These are phyloP conservation scores for Eucalyptus curtisii DNA, from an alignment of 345 rosid species.

Conservation along the genomic window DNA sequence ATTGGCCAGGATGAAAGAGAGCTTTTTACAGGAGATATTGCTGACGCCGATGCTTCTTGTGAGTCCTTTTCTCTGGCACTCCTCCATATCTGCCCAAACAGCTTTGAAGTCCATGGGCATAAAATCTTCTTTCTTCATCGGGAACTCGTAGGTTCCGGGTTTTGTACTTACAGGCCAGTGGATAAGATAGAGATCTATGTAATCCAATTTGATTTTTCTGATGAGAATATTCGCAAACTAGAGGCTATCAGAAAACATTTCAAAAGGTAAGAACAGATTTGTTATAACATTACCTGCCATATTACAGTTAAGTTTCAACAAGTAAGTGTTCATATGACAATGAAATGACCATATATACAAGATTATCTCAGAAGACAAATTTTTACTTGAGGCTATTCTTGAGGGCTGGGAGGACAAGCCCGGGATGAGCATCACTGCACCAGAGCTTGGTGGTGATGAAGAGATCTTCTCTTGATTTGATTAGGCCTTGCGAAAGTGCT, in stretches of 20 bases:
- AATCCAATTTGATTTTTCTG: slow-evolving; percentile 61
- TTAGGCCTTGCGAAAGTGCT: slow-evolving; percentile 22
- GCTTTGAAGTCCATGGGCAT: slow-evolving; percentile 44
- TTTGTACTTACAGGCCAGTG: slow-evolving; percentile 88
- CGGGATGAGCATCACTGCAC: slow-evolving; percentile 46
- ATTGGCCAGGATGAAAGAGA: slow-evolving; percentile 34
- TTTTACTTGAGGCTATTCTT: slow-evolving; percentile 21
- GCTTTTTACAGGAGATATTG: slow-evolving; percentile 72
- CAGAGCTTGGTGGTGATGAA: slow-evolving; percentile 51
- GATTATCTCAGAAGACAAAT: not conserved
- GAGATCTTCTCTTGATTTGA: slow-evolving; percentile 37
- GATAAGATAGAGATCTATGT: slow-evolving; percentile 56
- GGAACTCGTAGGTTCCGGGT: slow-evolving; percentile 50
- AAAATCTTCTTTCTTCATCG: slow-evolving; percentile 55
- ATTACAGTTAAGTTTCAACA: not conserved
- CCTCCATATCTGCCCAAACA: slow-evolving; percentile 79
- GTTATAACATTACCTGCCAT: not conserved
- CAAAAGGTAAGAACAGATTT: not conserved
- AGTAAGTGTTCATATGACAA: not conserved
- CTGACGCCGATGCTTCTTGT: slow-evolving; percentile 73
- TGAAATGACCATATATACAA: not conserved
- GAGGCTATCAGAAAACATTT: not conserved
- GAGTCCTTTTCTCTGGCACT: slow-evolving; percentile 52
- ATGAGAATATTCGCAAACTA: not conserved
- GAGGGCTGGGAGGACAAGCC: slow-evolving; percentile 36